These are phyloP conservation scores for Bryoglossum gracile DNA, from an alignment of 495 filamentous ascomycete genomes.

Conservation along the genomic window DNA sequence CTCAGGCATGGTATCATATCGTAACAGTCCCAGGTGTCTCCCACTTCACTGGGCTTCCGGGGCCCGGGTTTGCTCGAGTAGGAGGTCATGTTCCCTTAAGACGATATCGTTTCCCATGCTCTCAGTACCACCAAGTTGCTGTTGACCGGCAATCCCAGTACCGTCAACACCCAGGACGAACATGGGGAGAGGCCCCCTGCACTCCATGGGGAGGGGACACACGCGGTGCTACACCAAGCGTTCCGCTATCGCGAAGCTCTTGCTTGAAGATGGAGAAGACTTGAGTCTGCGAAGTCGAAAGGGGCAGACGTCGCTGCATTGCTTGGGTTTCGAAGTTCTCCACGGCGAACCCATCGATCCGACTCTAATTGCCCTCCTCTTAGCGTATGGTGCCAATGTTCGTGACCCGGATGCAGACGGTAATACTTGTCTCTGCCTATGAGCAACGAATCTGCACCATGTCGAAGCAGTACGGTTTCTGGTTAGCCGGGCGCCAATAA, in stretches of 20 bases:
- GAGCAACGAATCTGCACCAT: background rate
- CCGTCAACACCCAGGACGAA: background rate
- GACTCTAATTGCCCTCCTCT: background rate
- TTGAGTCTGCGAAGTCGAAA: constrained; percentile 2
- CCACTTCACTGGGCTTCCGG: background rate
- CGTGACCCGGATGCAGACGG: constrained; percentile 1
- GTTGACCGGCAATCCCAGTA: constrained; percentile 5
- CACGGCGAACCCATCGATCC: background rate
- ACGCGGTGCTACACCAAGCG: background rate
- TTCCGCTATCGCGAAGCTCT: background rate
- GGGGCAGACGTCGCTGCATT: background rate
- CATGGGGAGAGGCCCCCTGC: background rate
- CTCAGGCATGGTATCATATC: background rate
- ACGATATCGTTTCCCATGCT: constrained; percentile 3
- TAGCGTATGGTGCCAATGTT: constrained; percentile 2
- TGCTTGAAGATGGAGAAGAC: constrained; percentile 1
- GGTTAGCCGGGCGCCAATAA: background rate
- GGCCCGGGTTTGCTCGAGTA: constrained; percentile 2
- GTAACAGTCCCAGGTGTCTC: background rate
- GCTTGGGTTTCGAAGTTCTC: background rate
- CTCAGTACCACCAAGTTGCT: constrained; percentile 3
- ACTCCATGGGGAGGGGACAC: background rate
- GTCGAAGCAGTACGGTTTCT: background rate
- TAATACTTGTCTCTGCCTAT: background rate
- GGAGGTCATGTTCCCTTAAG: background rate